Base-by-base conservation (phyloP, 2,329 filamentous ascomycete species). In the Epichloe sibirici region DNA sequence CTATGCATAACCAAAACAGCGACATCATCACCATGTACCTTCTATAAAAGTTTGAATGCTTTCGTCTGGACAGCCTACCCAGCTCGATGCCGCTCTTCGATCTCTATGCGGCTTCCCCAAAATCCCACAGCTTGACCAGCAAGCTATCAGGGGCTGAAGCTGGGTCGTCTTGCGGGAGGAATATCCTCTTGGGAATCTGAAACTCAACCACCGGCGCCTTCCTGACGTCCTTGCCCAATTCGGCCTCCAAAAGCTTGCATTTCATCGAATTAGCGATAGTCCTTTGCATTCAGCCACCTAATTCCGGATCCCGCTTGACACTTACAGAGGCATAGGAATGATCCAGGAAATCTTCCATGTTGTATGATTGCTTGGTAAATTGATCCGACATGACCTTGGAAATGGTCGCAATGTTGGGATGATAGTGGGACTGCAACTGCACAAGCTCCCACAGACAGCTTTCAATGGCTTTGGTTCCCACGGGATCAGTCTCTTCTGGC, bases 401-500 rank as follows among this genome's bases (percentile, higher is more conserved):
- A 59, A 98, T 82, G 3, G 90, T 93, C 0, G 91, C 90, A 25
- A 98, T 89, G 61, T 97, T 98, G 13, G 94, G 93, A 65, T 98
- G 93, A 68, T 95, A 97, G 68, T 98, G 94, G 1, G 83, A 85
- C 67, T 94, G 89, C 53, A 97, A 73, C 54, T 89, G 90, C 55
- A 94, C 86, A 50, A 98, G 77, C 67, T 98, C 93, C 94, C 93
- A 98, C 7, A 98, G 71, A 66, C 86, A 90, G 68, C 89, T 95
- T 53, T 97, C 90, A 54, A 98, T 88, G 17, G 94, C 93, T 40
- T 77, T 70, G 0, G 90, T 96, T 66, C 85, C 76, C 77, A 90
- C 88, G 0, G 93, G 94, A 57, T 98, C 88, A 31, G 73, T 62
- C 68, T 96, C 88, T 5, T 81, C 72, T 49, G 83, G 76, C 53